A percentile compares a stretch with the other conserved stretches of the same genome.
Conservation (phyloP, 225 moss, liverwort and hornwort genomes). For the Ulota crispa region DNA sequence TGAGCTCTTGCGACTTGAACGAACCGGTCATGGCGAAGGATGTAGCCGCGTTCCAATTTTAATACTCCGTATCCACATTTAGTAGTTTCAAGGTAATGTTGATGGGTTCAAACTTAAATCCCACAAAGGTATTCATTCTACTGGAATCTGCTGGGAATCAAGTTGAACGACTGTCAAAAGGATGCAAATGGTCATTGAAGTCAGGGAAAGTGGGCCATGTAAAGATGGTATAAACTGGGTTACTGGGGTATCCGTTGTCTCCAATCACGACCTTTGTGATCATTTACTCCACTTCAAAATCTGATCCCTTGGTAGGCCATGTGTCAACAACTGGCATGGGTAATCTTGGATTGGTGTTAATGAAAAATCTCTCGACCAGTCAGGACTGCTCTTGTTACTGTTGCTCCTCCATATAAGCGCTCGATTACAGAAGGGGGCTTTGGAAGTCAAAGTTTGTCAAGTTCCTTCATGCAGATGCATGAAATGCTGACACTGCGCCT, state of each 20-base stretch:
- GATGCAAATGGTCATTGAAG: not conserved
- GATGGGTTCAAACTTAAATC: not conserved
- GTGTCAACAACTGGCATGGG: not conserved
- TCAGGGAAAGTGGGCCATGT: not conserved
- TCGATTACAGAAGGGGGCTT: not conserved
- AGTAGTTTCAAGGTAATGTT: too few species aligned
- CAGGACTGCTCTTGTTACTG: too few species aligned
- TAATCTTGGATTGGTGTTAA: not conserved
- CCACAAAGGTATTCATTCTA: not conserved
- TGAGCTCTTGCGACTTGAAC: not conserved
- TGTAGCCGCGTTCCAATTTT: not conserved
- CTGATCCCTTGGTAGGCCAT: constrained; percentile 7
- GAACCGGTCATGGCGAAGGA: not conserved
- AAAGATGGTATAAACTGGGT: not conserved
- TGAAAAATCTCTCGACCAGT: not conserved
- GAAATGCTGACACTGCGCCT: too few species aligned
- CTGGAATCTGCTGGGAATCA: not conserved
- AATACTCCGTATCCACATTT: not conserved
- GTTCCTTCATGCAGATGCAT: not conserved
- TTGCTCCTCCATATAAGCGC: not conserved
- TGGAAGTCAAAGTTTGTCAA: not conserved
- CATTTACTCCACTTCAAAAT: constrained; percentile 1
- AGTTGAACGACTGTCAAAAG: too few species aligned
- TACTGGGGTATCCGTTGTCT: not conserved
- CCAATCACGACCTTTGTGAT: not conserved